phyloP scores from a whole-genome alignment of 2,329 filamentous ascomycete species.

The Pezicula carpinea region DNA sequence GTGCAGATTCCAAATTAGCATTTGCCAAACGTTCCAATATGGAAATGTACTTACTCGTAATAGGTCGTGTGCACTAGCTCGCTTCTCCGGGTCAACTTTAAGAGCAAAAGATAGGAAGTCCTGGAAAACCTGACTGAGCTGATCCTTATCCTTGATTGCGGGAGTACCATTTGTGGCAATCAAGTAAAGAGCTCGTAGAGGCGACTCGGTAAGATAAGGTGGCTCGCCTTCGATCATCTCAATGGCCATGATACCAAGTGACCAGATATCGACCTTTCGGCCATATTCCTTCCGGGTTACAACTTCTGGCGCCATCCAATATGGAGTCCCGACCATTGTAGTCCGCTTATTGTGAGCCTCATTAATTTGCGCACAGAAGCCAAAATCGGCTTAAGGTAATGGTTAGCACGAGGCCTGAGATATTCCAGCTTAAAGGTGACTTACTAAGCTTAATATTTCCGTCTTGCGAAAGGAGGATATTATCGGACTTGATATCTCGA shows the following conservation, averaged over 20 bases:
- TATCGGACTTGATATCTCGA: constrained; percentile 98
- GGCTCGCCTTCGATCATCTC: constrained; percentile 99
- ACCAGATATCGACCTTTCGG: constrained; percentile 98
- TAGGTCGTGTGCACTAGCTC: constrained; percentile 90
- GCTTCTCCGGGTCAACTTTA: constrained; percentile 95
- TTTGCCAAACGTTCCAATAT: constrained; percentile 13
- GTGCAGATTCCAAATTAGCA: constrained; percentile 21
- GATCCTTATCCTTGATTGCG: constrained; percentile 87
- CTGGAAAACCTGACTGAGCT: constrained; percentile 74
- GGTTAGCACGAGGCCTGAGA: constrained; percentile 27
- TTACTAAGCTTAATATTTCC: constrained; percentile 96
- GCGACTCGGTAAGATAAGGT: constrained; percentile 92
- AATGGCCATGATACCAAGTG: constrained; percentile 97
- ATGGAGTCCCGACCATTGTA: constrained; percentile 98
- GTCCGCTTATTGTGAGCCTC: constrained; percentile 95
- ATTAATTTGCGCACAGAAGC: constrained; percentile 98
- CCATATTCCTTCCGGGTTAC: constrained; percentile 97
- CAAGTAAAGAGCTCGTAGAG: constrained; percentile 85
- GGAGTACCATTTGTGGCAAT: constrained; percentile 97
- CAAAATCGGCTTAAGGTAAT: constrained; percentile 75
- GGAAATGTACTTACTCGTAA: constrained; percentile 64
- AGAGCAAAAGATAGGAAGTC: constrained; percentile 92
- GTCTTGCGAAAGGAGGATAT: constrained; percentile 88
- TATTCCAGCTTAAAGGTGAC: constrained; percentile 29
- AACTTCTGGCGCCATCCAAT: constrained; percentile 99